Evolutionary conservation across 2,329 filamentous ascomycete genomes (phyloP), one percentile per base, ranked within the genome.

Genomic region (Gyromitra esculenta): DNA sequence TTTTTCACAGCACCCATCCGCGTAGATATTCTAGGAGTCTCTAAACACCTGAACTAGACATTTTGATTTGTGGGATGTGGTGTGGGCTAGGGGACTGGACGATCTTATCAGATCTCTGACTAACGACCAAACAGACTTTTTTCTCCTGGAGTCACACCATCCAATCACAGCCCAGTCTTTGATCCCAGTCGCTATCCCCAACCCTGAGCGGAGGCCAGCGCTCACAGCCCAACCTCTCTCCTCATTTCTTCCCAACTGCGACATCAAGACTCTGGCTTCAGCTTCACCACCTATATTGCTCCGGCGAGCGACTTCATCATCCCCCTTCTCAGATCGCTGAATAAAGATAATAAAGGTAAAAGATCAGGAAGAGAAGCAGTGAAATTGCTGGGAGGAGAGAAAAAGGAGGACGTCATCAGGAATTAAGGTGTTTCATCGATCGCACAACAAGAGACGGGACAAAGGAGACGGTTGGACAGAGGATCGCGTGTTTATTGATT

Each of bases 191-290:
- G 18, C 18, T 21, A 21, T 54, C 59, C 69, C 68, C 59, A 70
- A 65, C 72, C 68, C 72, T 75, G 72, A 50, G 72, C 57, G 72
- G 72, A 75, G 72, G 72, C 72, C 72, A 75, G 72, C 72, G 72
- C 66, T 75, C 72, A 75, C 65, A 31, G 59, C 59, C 66, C 66
- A 71, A 75, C 72, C 65, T 75, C 72, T 73, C 70, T 75, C 72
- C 72, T 65, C 72, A 75, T 71, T 31, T 57, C 67, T 75, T 71
- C 57, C 65, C 65, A 66, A 59, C 65, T 35, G 63, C 71, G 71
- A 74, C 71, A 54, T 68, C 63, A 62, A 75, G 60, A 69, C 65
- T 68, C 48, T 68, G 39, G 39, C 37, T 35, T 65, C 72, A 37
- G 57, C 65, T 48, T 45, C 59, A 74, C 25, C n/a, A n/a, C 35